Percentiles rank a stretch among this genome's conserved stretches.
Conservation (phyloP, 1,284 basidiomycete genomes). For the Marasmius fiardii region DNA sequence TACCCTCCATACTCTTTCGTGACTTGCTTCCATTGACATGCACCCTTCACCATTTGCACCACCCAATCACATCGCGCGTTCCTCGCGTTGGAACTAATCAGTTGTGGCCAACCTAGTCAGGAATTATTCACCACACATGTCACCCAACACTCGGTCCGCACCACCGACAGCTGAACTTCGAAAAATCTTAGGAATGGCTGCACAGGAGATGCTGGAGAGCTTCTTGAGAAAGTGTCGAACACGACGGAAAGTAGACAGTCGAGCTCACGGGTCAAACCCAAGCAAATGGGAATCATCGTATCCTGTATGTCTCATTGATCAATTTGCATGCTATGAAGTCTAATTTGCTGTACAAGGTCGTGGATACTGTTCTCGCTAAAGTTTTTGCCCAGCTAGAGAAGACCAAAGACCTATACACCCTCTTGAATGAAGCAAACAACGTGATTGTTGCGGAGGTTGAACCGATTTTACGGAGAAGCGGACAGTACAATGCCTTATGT, state of each 20-base stretch:
- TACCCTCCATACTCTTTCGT: constrained; percentile 19
- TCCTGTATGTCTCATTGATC: constrained; percentile 13
- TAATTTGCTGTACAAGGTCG: constrained; percentile 43
- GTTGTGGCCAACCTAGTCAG: constrained; percentile 84
- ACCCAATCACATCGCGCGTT: constrained; percentile 20
- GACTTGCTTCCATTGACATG: constrained; percentile 25
- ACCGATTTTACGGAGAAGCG: constrained; percentile 45
- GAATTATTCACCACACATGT: constrained; percentile 84
- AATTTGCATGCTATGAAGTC: constrained; percentile 19
- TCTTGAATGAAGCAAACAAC: constrained; percentile 59
- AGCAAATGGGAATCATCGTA: constrained; percentile 22
- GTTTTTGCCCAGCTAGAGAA: constrained; percentile 66
- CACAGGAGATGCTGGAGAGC: constrained; percentile 63
- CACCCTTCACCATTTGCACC: constrained; percentile 17
- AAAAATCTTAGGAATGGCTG: constrained; percentile 53
- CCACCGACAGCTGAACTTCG: constrained; percentile 66
- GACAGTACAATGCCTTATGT: constrained; percentile 64
- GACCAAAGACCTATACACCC: constrained; percentile 56
- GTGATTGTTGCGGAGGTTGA: constrained; percentile 68
- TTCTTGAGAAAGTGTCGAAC: constrained; percentile 53
- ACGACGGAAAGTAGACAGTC: constrained; percentile 22
- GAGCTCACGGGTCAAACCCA: constrained; percentile 12
- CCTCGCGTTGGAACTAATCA: constrained; percentile 59
- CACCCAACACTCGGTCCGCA: constrained; percentile 66
- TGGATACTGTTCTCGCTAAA: constrained; percentile 82